Base-by-base conservation (phyloP, 2,329 filamentous ascomycete species). In the Diaporthe vexans region DNA sequence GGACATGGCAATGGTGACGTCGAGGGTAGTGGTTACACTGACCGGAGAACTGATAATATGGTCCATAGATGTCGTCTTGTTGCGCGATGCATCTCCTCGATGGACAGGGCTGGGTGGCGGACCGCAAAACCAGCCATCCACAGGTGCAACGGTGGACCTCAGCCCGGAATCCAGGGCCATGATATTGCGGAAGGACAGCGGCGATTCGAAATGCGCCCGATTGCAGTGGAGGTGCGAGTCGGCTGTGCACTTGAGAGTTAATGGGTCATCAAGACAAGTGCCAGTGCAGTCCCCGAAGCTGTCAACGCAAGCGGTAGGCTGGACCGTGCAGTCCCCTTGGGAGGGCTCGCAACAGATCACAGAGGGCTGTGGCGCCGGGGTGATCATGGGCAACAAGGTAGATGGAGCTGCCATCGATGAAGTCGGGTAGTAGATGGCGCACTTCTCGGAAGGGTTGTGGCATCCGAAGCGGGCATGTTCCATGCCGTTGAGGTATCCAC, bases 281-380 rank as follows among this genome's bases (percentile, higher is more conserved):
- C 73, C 73, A 19, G 67, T 67, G 58, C 73, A 74, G 21, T 74
- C 29, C 11, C 33, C 40, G 6, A 24, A n/a, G 8, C 24, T 37
- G n/a, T 74, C 67, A 24, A 74, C 67, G 35, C 73, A 74, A 9
- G 57, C 33, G n/a, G 73, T 74, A 7, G 73, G 61, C 29, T 73
- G 69, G 26, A 54, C 29, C 9, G 54, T 69, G 54, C 69, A 72
- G 29, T 37, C 19, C 10, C 37, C 46, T 43, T 17, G 21, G 6
- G 57, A 59, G 7, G 48, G 56, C 15, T 71, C 57, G 40, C 33
- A 74, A 58, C 73, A 74, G 40, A 71, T 29, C 1, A 72, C 17
- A 9, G 69, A 54, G 35, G 52, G 59, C 35, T 37, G 24, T 4
- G 73, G 69, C 26, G 59, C 46, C 37, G 48, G 29, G 29, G 70